These are phyloP conservation scores for Annulohypoxylon truncatum DNA, from an alignment of 2,329 filamentous ascomycete species.

Conservation along the genomic window DNA sequence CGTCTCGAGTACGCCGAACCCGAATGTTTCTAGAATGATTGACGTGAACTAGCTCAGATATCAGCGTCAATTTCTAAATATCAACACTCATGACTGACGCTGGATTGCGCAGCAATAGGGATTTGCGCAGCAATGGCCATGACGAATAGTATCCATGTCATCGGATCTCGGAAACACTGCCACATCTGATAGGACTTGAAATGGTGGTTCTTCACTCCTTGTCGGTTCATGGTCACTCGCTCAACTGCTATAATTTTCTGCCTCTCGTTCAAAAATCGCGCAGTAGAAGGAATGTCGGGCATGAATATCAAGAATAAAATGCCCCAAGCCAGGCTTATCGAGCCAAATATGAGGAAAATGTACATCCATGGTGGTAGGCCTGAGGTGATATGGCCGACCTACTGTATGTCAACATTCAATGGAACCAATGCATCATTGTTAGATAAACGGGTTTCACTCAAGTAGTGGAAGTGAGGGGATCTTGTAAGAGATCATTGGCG, in stretches of 20 bases:
- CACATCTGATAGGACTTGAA: slow-evolving; percentile 61
- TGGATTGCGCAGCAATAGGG: slow-evolving; percentile 67
- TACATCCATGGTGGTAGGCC: slow-evolving; percentile 50
- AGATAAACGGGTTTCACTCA: neutral
- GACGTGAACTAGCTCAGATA: slow-evolving; percentile 43
- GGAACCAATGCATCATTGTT: neutral
- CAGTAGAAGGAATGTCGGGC: slow-evolving; percentile 47
- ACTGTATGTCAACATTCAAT: slow-evolving; percentile 3
- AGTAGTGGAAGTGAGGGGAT: neutral
- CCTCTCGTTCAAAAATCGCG: slow-evolving; percentile 42
- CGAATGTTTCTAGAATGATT: slow-evolving; percentile 47
- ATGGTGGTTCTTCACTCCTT: slow-evolving; percentile 51
- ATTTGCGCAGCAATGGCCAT: slow-evolving; percentile 66
- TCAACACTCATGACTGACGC: slow-evolving; percentile 40
- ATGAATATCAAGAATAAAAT: slow-evolving; percentile 43
- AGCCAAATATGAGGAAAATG: slow-evolving; percentile 48
- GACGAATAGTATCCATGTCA: slow-evolving; percentile 68
- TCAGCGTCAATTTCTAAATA: slow-evolving; percentile 1
- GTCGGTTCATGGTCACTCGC: slow-evolving; percentile 44
- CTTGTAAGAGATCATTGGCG: neutral
- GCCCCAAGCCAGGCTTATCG: slow-evolving; percentile 45
- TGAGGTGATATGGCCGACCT: slow-evolving; percentile 47
- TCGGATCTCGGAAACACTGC: slow-evolving; percentile 62
- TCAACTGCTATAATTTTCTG: slow-evolving; percentile 46
- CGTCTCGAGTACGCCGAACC: slow-evolving; percentile 59